Evolutionary conservation across 1,139 yeast species (phyloP).

Genomic region (Kluyveromyces sp.): DNA sequence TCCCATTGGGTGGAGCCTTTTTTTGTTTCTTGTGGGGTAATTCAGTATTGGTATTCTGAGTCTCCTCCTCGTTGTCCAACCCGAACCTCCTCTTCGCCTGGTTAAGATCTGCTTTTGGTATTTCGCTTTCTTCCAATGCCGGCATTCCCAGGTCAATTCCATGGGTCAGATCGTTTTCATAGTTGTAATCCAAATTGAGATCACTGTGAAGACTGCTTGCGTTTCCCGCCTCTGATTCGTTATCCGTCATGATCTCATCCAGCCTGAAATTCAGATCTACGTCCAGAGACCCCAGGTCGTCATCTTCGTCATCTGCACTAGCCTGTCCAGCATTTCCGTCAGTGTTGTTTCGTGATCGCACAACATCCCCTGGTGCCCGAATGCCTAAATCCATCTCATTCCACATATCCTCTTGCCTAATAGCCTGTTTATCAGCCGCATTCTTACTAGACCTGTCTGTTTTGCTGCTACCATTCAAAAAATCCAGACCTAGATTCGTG

Average conservation of each 20-base stretch:
- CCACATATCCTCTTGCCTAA: slow-evolving; percentile 25
- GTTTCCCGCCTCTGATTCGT: slow-evolving; percentile 15
- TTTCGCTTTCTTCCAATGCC: slow-evolving; percentile 1
- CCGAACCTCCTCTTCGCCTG: background rate
- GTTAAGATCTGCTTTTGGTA: background rate
- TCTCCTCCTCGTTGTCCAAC: background rate
- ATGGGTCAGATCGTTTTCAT: slow-evolving; percentile 1
- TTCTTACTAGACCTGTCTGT: too few relatives aligned
- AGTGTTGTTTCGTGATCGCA: background rate
- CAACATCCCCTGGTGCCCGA: background rate
- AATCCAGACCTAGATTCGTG: slow-evolving; percentile 5
- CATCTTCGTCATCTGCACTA: slow-evolving; percentile 2
- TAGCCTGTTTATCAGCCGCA: slow-evolving; percentile 12
- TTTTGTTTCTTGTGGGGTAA: background rate
- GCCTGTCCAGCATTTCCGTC: background rate
- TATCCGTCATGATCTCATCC: slow-evolving; percentile 26
- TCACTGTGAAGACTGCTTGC: slow-evolving; percentile 9
- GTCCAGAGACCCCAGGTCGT: slow-evolving; percentile 19
- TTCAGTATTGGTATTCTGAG: slow-evolving; percentile 1
- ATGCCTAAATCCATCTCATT: slow-evolving; percentile 22
- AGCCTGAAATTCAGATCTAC: slow-evolving; percentile 25
- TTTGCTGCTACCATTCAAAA: slow-evolving; percentile 13
- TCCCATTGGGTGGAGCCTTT: background rate
- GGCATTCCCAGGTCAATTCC: slow-evolving; percentile 4
- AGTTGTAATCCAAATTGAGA: slow-evolving; percentile 9